phyloP scores from a whole-genome alignment of 768 basidiomycete genomes.

The Xanthoconium stramineum region DNA sequence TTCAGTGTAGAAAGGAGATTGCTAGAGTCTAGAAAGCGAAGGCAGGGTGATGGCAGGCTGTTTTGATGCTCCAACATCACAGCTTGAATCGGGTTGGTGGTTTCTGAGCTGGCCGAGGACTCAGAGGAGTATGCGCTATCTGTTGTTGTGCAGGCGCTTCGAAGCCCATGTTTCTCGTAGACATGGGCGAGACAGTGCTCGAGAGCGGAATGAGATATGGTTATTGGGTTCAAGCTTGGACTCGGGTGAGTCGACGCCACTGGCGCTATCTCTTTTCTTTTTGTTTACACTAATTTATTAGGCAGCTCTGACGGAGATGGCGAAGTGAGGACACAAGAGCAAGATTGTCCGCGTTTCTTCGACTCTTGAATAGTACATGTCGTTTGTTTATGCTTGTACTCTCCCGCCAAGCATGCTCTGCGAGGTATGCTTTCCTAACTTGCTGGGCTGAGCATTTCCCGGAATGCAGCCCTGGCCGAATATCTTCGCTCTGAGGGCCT shows the following conservation, averaged over 20 bases:
- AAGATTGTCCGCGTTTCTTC: conserved; percentile 79
- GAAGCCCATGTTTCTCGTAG: too few species aligned
- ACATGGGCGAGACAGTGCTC: conserved; percentile 59
- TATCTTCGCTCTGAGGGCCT: conserved; percentile 74
- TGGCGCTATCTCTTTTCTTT: not conserved
- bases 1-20: too few species aligned
- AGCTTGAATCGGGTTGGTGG: too few species aligned
- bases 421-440: not conserved
- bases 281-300: conserved; percentile 25
- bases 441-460: not conserved
- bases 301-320: conserved; percentile 68
- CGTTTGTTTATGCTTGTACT: conserved; percentile 59
- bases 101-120: too few species aligned
- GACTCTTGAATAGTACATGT: conserved; percentile 69
- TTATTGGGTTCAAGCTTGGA: too few species aligned
- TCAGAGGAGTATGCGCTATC: too few species aligned
- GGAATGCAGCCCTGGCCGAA: conserved; percentile 69
- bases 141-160: conserved; percentile 83
- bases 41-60: too few species aligned
- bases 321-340: conserved; percentile 50
- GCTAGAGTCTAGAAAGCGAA: too few species aligned
- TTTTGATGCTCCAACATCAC: too few species aligned
- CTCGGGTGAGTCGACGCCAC: conserved; percentile 30
- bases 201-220: conserved; percentile 35
- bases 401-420: too few species aligned